Base-by-base conservation (phyloP, 495 filamentous ascomycete species). In the Hypoxylon rickii region DNA sequence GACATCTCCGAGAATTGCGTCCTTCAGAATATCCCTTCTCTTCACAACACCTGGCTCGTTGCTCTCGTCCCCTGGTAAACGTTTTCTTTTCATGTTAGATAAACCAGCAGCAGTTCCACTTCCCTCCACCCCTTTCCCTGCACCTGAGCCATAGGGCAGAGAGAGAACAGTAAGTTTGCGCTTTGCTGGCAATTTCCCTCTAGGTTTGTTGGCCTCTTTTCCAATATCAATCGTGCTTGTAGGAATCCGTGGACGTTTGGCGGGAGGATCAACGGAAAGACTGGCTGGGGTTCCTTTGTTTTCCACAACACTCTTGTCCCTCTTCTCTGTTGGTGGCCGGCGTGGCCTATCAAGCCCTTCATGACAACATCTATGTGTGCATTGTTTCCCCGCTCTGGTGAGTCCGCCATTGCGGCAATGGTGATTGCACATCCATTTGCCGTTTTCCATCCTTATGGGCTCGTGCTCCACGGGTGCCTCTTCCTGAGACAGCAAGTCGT, bases 371-470 rank as follows among this genome's bases (percentile, higher is more conserved):
- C 84, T 70, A 62, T 98, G 94, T 11, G 62, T 71, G 55, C 76
- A 78, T 15, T 44, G 58, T 24, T 65, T 76, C 15, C 70, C 73
- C 7, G 73, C 82, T 70, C 74, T 83, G n/a, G 80, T 85, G 55
- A 86, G 88, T 53, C 89, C 81, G 29, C 86, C 90, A 66, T 90
- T 75, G 7, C 60, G 65, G 51, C 79, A 98, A 29, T 70, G 76
- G 62, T 98, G 93, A 51, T 92, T 91, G 72, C 93, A 97, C 36
- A 80, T 79, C 86, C 88, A 97, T 62, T 84, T 94, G 0, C 92
- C 94, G 70, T 92, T 97, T 0, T 81, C 73, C 49, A 95, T 81
- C 55, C 77, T 81, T 8, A 74, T 59, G 1, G 84, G 79, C 31
- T 78, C 77, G 10, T 7, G 20, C 11, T 13, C 19, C 3, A 40